Evolutionary conservation across 441 rosid species (phyloP).

Genomic region (Breynia disticha): DNA sequence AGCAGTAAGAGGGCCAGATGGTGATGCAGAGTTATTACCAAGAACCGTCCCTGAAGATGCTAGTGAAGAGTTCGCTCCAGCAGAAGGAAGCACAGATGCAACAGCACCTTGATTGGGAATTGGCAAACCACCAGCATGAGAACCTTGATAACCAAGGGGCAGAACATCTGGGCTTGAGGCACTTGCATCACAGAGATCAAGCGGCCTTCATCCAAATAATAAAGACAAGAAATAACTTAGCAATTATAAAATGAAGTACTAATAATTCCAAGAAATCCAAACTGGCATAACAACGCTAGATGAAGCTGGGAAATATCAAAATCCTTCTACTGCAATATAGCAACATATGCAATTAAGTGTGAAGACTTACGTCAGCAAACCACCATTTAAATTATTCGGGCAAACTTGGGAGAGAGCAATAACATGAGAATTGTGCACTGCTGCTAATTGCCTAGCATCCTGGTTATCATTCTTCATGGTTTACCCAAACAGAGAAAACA

Average conservation of each 20-base stretch:
- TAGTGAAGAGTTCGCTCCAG: slow-evolving; percentile 62
- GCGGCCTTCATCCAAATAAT: slow-evolving; percentile 71
- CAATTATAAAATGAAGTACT: slow-evolving; percentile 12
- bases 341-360: slow-evolving; percentile 11
- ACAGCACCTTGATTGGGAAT: slow-evolving; percentile 58
- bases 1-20: slow-evolving; percentile 52
- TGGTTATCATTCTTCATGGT: slow-evolving; percentile 59
- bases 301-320: not conserved
- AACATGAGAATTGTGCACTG: slow-evolving; percentile 77
- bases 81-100: slow-evolving; percentile 44
- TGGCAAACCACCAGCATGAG: slow-evolving; percentile 46
- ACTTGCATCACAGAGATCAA: slow-evolving; percentile 76
- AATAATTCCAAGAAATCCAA: slow-evolving; percentile 2
- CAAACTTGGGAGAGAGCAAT: slow-evolving; percentile 81
- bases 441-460: slow-evolving; percentile 59
- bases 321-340: not conserved
- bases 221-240: slow-evolving; percentile 14
- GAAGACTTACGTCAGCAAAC: slow-evolving; percentile 61
- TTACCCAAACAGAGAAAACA: slow-evolving; percentile 24
- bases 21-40: slow-evolving; percentile 49
- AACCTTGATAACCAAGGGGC: slow-evolving; percentile 55
- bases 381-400: slow-evolving; percentile 78
- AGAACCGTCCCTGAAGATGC: slow-evolving; percentile 56
- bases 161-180: slow-evolving; percentile 57
- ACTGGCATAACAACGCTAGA: not conserved